Base-by-base conservation (phyloP, 139 green algal species). In the Desmodesmus armatus region DNA sequence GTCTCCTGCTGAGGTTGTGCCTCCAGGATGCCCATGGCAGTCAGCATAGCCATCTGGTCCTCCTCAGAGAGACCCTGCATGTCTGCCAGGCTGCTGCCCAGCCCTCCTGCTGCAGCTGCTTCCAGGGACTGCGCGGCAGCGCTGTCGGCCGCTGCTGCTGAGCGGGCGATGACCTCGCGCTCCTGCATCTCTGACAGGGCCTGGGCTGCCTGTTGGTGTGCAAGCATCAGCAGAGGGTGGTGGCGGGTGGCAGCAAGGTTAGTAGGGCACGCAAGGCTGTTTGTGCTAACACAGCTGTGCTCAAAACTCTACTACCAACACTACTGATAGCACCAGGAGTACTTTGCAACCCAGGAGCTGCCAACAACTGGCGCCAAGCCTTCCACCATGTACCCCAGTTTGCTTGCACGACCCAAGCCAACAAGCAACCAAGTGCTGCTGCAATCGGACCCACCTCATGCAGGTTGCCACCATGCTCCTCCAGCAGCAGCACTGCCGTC, bases 11-110 rank as follows among this genome's bases (percentile, higher is more conserved):
- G 37, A 31, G 21, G 65, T 39, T 53, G 75, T 35, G 25, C 4
- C 60, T 25, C 62, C 60, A 25, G 41, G 65, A 74, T 33, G 31
- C 80, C 80, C 37, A 72, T 31, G 37, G 80, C 80, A 17, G 25
- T 13, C 31, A 86, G 63, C 67, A 79, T 78, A 2, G 66, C 80
- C 66, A 86, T 31, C 51, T 86, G 80, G 25, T 86, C 67, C 49
- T 71, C 66, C 67, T 86, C 80, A 72, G 40, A 66, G 55, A 62
- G 71, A n/a, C 11, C 63, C 58, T 70, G 53, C 13, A 25, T 0
- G n/a, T n/a, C n/a, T n/a, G n/a, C n/a, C n/a, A n/a, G n/a, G n/a
- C n/a, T 37, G 65, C 65, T 43, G n/a, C n/a, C n/a, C n/a, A 9
- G 65, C 65, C 65, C 35, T 53, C 13, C 53, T 82, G 71, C 37